phyloP scores from a whole-genome alignment of 1,284 basidiomycete genomes.

The Earliella scabrosa region DNA sequence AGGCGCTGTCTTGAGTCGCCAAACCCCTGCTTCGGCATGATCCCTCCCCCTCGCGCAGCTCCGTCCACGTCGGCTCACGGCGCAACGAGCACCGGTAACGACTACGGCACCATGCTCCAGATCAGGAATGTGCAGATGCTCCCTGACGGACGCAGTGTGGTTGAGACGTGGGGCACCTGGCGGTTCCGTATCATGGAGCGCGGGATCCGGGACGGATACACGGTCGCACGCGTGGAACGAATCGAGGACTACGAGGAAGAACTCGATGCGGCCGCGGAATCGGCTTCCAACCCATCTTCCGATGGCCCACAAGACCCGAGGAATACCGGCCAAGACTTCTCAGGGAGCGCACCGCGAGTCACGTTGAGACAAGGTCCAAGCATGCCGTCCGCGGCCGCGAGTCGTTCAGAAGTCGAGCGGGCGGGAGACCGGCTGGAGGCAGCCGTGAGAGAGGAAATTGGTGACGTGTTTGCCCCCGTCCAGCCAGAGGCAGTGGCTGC shows the following conservation, averaged over 20 bases:
- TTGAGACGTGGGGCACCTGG: constrained; percentile 84
- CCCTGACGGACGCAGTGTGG: constrained; percentile 87
- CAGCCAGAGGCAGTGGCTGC: constrained; percentile 11
- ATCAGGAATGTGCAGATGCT: constrained; percentile 88
- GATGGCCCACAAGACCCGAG: constrained; percentile 12
- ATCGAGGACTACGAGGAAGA: constrained; percentile 60
- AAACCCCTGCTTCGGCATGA: constrained; percentile 87
- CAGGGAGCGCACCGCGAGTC: too few relatives aligned
- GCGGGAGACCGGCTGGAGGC: constrained; percentile 8
- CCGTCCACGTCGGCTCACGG: constrained; percentile 12
- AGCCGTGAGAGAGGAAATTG: constrained; percentile 52
- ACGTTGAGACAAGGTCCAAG: too few relatives aligned
- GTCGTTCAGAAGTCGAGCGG: background rate
- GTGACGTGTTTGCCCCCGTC: constrained; percentile 21
- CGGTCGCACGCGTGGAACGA: constrained; percentile 82
- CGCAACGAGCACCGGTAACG: constrained; percentile 47
- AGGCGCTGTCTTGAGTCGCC: constrained; percentile 84
- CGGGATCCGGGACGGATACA: constrained; percentile 87
- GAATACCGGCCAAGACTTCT: too few relatives aligned
- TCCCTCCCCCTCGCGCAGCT: constrained; percentile 62
- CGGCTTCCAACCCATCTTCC: constrained; percentile 36
- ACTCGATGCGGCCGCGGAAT: constrained; percentile 53
- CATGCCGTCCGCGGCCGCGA: background rate
- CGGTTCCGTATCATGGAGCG: constrained; percentile 88
- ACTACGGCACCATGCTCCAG: constrained; percentile 93